phyloP scores from a whole-genome alignment of 1,284 basidiomycete species.

The Melampsora americana region DNA sequence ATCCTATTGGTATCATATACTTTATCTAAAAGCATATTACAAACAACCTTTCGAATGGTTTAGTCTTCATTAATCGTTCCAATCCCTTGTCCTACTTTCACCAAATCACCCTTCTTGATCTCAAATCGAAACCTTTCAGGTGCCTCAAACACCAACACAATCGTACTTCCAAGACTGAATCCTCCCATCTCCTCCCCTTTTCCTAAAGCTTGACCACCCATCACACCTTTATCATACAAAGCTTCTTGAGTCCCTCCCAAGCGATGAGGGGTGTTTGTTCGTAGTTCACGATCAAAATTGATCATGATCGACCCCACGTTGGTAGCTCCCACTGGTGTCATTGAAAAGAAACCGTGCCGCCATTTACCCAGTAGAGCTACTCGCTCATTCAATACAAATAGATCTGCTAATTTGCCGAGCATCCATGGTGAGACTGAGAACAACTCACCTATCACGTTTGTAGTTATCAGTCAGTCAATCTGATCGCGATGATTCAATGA shows the following conservation, averaged over 20 bases:
- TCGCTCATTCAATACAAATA: slow-evolving; percentile 96
- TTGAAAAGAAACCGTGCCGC: slow-evolving; percentile 92
- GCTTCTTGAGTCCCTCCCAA: slow-evolving; percentile 62
- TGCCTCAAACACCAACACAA: slow-evolving; percentile 95
- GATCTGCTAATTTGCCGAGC: slow-evolving; percentile 81
- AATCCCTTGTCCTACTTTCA: slow-evolving; percentile 76
- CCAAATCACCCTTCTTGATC: slow-evolving; percentile 76
- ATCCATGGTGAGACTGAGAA: slow-evolving; percentile 97
- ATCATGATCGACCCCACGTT: slow-evolving; percentile 96
- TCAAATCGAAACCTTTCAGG: slow-evolving; percentile 77
- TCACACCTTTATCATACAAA: slow-evolving; percentile 71
- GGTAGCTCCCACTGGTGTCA: slow-evolving; percentile 96
- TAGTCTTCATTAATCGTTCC: slow-evolving; percentile 50
- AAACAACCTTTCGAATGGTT: no score
- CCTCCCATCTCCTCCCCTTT: slow-evolving; percentile 95
- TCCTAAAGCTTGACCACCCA: slow-evolving; percentile 81
- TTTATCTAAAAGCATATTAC: no score
- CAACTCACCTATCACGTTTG: slow-evolving; percentile 66
- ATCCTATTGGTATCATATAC: no score
- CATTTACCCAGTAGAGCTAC: slow-evolving; percentile 94
- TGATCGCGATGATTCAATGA: background rate
- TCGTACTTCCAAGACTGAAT: slow-evolving; percentile 89
- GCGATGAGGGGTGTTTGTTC: slow-evolving; percentile 49
- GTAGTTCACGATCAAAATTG: slow-evolving; percentile 82
- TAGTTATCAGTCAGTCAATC: background rate